A percentile compares a stretch with the other conserved stretches of the same genome.
phyloP scores from a whole-genome alignment of 108 stramenopile genomes.

The Cyclotella choctawhatcheeana region DNA sequence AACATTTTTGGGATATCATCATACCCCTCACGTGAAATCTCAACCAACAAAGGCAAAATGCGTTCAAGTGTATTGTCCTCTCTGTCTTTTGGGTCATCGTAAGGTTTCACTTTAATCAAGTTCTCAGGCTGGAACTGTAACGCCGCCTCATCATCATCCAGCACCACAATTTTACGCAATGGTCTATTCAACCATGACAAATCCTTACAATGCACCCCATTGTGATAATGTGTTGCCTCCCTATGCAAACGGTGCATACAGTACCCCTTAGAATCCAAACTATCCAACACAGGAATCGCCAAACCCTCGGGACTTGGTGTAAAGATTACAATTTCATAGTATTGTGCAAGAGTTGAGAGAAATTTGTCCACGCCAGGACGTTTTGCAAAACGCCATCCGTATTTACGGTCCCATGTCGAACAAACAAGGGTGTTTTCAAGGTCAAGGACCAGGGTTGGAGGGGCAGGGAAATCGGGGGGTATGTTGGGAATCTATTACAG shows the following conservation, averaged over 20 bases:
- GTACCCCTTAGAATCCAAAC: conserved; percentile 85
- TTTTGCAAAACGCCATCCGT: conserved; percentile 97
- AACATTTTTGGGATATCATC: conserved; percentile 75
- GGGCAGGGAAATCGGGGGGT: conserved; percentile 89
- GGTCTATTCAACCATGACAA: conserved; percentile 89
- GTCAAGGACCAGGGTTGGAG: conserved; percentile 94
- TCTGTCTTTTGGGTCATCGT: conserved; percentile 81
- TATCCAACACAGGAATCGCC: conserved; percentile 86
- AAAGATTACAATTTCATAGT: conserved; percentile 97
- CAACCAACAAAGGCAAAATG: conserved; percentile 86
- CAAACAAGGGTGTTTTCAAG: conserved; percentile 94
- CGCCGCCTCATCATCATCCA: conserved; percentile 94
- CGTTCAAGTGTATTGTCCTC: conserved; percentile 78
- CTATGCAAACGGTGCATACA: conserved; percentile 94
- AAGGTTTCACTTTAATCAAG: conserved; percentile 93
- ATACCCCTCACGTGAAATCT: conserved; percentile 85
- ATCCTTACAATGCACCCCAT: conserved; percentile 96
- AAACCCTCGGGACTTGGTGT: conserved; percentile 79
- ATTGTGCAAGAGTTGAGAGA: conserved; percentile 87
- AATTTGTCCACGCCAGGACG: conserved; percentile 97
- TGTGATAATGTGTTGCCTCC: conserved; percentile 89
- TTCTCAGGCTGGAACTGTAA: conserved; percentile 91
- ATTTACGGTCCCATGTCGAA: conserved; percentile 91
- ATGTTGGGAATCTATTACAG: conserved; percentile 83
- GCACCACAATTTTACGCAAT: conserved; percentile 84